phyloP scores from a whole-genome alignment of 1,139 yeast species.

The Blastobotrys indianensis region DNA sequence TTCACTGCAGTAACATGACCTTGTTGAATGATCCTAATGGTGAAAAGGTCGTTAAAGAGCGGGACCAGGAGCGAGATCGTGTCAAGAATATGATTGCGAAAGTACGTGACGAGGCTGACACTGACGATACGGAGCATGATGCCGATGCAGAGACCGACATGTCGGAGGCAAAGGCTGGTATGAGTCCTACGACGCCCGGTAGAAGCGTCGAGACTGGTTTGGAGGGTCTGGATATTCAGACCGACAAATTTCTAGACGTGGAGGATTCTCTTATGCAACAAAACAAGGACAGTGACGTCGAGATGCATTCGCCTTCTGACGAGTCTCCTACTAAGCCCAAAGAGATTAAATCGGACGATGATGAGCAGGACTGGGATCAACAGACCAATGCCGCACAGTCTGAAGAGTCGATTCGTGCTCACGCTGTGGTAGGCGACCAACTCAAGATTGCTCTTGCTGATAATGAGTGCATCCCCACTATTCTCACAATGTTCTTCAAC shows the following conservation, averaged over 20 bases:
- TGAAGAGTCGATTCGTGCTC: conserved; percentile 42
- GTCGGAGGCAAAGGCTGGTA: background rate
- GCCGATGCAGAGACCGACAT: background rate
- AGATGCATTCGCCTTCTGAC: background rate
- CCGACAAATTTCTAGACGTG: conserved; percentile 11
- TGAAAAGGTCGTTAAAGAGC: conserved; percentile 64
- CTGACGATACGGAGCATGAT: conserved; percentile 5
- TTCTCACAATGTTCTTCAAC: conserved; percentile 75
- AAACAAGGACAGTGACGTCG: conserved; percentile 3
- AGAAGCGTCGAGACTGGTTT: conserved; percentile 15
- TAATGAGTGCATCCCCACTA: conserved; percentile 69
- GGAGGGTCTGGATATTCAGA: conserved; percentile 16
- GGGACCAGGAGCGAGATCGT: conserved; percentile 62
- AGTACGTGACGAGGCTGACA: conserved; percentile 17
- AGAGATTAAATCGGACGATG: conserved; percentile 22
- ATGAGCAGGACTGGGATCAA: conserved; percentile 13
- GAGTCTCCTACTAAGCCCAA: conserved; percentile 11
- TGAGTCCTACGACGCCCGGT: conserved; percentile 10
- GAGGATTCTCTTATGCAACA: conserved; percentile 9
- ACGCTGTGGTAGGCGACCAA: conserved; percentile 85
- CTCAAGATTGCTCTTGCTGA: conserved; percentile 83
- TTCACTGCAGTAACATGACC: conserved; percentile 97
- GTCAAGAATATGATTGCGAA: conserved; percentile 34
- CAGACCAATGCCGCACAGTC: conserved; percentile 17
- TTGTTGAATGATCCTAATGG: conserved; percentile 81